These are phyloP conservation scores for Daldinia caldariorum DNA, from an alignment of 495 filamentous ascomycete genomes.

Conservation along the genomic window DNA sequence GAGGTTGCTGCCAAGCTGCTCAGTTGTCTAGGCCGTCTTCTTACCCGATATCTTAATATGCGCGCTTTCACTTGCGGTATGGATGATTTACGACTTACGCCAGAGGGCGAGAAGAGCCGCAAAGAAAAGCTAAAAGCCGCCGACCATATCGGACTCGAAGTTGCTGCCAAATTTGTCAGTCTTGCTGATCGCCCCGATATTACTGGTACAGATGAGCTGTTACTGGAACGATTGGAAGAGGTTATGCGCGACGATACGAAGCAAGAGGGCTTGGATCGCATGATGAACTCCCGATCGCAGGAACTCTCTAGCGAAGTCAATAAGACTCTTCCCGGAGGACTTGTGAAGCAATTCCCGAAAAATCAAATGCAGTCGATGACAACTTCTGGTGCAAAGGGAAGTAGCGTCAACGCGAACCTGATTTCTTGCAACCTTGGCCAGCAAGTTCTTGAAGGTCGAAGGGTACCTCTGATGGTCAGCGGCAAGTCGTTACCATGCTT, in stretches of 20 bases:
- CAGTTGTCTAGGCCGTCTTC: slow-evolving; percentile 85
- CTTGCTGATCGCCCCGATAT: slow-evolving; percentile 68
- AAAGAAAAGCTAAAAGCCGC: slow-evolving; percentile 75
- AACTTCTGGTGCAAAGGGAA: slow-evolving; percentile 93
- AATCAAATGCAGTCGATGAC: slow-evolving; percentile 99
- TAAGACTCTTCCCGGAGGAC: slow-evolving; percentile 74
- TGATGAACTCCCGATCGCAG: slow-evolving; percentile 77
- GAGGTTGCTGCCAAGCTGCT: slow-evolving; percentile 84
- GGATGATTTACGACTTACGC: slow-evolving; percentile 90
- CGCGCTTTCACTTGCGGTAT: slow-evolving; percentile 96
- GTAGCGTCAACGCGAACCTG: slow-evolving; percentile 90
- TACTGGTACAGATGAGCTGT: slow-evolving; percentile 70
- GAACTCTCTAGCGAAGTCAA: slow-evolving; percentile 83
- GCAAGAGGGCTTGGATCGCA: slow-evolving; percentile 83
- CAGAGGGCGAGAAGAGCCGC: slow-evolving; percentile 77
- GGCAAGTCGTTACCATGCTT: slow-evolving; percentile 97
- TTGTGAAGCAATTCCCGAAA: slow-evolving; percentile 91
- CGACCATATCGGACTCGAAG: slow-evolving; percentile 77
- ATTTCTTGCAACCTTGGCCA: slow-evolving; percentile 98
- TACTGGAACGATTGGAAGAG: slow-evolving; percentile 82
- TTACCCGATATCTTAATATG: slow-evolving; percentile 92
- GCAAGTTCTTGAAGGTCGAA: slow-evolving; percentile 92
- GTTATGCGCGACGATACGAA: slow-evolving; percentile 91
- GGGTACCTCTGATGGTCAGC: slow-evolving; percentile 97
- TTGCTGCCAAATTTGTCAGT: slow-evolving; percentile 92